These are phyloP conservation scores for Fraxinus platypoda DNA, from an alignment of 305 asterid genomes.

Conservation along the genomic window DNA sequence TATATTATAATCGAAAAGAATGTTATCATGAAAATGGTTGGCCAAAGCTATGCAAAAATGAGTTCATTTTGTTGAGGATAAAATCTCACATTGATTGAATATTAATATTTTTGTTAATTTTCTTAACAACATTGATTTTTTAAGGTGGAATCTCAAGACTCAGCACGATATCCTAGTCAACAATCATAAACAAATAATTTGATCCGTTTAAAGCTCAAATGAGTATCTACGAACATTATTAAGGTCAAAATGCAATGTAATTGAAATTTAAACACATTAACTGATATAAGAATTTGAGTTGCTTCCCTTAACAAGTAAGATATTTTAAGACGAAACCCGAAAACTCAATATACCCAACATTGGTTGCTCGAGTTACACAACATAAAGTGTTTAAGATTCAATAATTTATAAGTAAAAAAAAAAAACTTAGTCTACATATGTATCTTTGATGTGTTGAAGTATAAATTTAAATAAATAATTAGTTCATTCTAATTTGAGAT, in stretches of 20 bases:
- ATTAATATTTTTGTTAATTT: neutral
- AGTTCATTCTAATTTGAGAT: neutral
- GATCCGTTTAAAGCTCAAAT: neutral
- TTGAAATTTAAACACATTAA: neutral
- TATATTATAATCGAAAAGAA: no score
- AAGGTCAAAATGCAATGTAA: neutral
- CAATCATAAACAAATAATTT: neutral
- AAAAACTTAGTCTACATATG: no score
- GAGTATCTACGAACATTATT: neutral
- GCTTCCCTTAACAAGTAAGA: neutral
- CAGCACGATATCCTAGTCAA: neutral
- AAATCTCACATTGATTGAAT: neutral
- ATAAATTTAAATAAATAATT: neutral
- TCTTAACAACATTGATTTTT: neutral
- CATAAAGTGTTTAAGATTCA: neutral
- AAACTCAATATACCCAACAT: neutral
- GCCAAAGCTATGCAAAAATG: neutral
- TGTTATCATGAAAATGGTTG: neutral
- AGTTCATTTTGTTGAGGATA: neutral
- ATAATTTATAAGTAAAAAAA: neutral
- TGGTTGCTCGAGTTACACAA: neutral
- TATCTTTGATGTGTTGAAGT: neutral
- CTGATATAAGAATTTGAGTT: neutral
- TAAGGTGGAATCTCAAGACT: neutral
- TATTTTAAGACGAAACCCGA: neutral